phyloP scores from a whole-genome alignment of 2,329 filamentous ascomycete genomes.

The Aspergillus brasiliensis region DNA sequence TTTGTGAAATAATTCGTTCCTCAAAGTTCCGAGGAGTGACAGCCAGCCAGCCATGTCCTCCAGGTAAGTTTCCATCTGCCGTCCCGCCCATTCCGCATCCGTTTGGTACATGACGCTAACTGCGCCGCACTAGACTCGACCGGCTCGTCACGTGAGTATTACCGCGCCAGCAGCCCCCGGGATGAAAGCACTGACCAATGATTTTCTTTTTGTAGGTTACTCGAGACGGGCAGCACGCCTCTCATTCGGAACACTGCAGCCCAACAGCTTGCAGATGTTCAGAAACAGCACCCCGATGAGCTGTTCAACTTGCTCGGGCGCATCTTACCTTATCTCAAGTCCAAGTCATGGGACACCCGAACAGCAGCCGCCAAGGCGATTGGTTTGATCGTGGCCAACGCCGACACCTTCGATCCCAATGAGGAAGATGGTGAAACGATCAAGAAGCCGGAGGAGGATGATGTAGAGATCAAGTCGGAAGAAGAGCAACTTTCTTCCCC shows the following conservation, averaged over 20 bases:
- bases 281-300: conserved; percentile 97
- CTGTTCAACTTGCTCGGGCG: conserved; percentile 91
- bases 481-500: conserved; percentile 38
- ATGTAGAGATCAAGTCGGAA: conserved; percentile 44
- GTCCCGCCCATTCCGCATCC: conserved; percentile 23
- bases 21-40: conserved; percentile 1
- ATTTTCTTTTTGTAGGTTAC: conserved; percentile 61
- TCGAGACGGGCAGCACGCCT: conserved; percentile 95
- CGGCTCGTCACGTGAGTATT: conserved; percentile 79
- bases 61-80: conserved; percentile 35
- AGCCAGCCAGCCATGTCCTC: conserved; percentile 39
- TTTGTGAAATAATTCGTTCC: conserved; percentile 8
- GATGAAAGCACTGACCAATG: conserved; percentile 27
- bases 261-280: conserved; percentile 94
- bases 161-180: not conserved
- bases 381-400: conserved; percentile 89
- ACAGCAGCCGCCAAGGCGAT: conserved; percentile 92
- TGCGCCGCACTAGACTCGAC: conserved; percentile 64
- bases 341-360: conserved; percentile 96
- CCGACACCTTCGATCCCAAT: conserved; percentile 86
- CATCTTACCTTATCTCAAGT: conserved; percentile 91
- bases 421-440: conserved; percentile 61
- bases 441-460: conserved; percentile 54
- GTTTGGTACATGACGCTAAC: conserved; percentile 37
- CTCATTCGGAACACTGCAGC: conserved; percentile 96